Evolutionary conservation across 768 basidiomycete genomes (phyloP), one percentile per base, ranked within the genome.

Genomic region (Hemileccinum rubropunctum): DNA sequence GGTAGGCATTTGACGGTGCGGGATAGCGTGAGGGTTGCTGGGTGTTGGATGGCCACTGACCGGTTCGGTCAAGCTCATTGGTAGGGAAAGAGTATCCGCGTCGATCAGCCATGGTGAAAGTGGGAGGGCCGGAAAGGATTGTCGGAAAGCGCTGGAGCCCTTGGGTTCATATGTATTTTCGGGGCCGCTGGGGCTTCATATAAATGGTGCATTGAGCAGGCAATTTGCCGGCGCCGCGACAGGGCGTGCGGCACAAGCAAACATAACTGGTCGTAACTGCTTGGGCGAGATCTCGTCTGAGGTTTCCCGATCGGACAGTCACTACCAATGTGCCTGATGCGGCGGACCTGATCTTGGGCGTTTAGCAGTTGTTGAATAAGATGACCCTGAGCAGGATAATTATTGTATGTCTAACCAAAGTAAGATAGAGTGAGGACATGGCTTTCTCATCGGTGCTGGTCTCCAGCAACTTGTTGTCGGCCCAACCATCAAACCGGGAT

Each of bases 121-220:
- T 41, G 51, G 45, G 46, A 47, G 49, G 43, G 35, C 32, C 37
- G 42, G 35, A 27, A 43, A 34, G 33, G 40, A 48, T 39, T 47
- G 54, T 40, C 38, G 20, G 32, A 48, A 47, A 30, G 52, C 26
- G 54, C 46, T 52, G 50, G 45, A 28, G 20, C 35, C 26, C 21
- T 53, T 40, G 49, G 66, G 66, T 68, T 68, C 68, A 68, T 68
- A 68, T 50, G 68, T 56, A 18, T 62, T 68, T 68, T 55, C 64
- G 66, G 68, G 40, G 28, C 66, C 68, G 64, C 64, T 57, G 51
- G 39, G 35, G 13, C 42, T 48, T 52, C 58, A 63, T 65, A 63
- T 60, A 58, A 59, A 58, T 54, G 51, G 54, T 45, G 60, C 47
- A 62, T 36, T 50, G 57, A 65, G 60, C 56, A 48, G 42, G 59